Base-by-base conservation (phyloP, 176 grass and related monocot genomes). In the Alloteropsis semialata region DNA sequence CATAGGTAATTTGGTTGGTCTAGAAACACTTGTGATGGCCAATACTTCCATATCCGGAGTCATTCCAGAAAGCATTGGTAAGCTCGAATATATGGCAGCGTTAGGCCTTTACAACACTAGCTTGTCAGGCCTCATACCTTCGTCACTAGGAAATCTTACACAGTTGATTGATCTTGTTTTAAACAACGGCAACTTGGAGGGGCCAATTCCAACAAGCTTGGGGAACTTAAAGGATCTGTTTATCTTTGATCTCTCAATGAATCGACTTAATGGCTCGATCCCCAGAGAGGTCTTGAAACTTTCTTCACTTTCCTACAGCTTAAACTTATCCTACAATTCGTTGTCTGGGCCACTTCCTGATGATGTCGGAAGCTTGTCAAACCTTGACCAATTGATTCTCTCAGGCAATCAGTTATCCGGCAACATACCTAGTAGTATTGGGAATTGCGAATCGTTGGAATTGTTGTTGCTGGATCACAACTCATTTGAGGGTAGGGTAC, bases 121-220 rank as follows among this genome's bases (percentile, higher is more conserved):
- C 6, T 42, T 75, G 32, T 75, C 81, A 41, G 81, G 81, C 3
- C 70, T 65, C n/a, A 65, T 84, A 75, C 81, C 81, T 30, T 54
- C 70, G 15, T 75, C 81, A 0, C 15, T 84, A 0, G 81, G 70
- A 22, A 84, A 84, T 49, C 83, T 85, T 17, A 10, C 83, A 28
- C n/a, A 19, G 14, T 39, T 85, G 37, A 29, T 0, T 5, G n/a
- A 3, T 4, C n/a, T 78, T 21, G 0, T 0, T 4, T 45, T 32
- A 41, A 5, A 4, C 2, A 1, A 41, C 11, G n/a, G 8, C 13
- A 55, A 41, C n/a, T 9, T 80, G 22, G 33, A 69, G n/a, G 78
- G 78, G 5, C 13, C 45, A 17, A 80, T 80, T 51, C 63, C 78
- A 39, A 3, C 32, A 28, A 80, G 48, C 64, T 7, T 81, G 27